A percentile compares a stretch with the other conserved stretches of the same genome.
Evolutionary conservation across 2,329 filamentous ascomycete genomes (phyloP).

Genomic region (Colletotrichum eleusines): DNA sequence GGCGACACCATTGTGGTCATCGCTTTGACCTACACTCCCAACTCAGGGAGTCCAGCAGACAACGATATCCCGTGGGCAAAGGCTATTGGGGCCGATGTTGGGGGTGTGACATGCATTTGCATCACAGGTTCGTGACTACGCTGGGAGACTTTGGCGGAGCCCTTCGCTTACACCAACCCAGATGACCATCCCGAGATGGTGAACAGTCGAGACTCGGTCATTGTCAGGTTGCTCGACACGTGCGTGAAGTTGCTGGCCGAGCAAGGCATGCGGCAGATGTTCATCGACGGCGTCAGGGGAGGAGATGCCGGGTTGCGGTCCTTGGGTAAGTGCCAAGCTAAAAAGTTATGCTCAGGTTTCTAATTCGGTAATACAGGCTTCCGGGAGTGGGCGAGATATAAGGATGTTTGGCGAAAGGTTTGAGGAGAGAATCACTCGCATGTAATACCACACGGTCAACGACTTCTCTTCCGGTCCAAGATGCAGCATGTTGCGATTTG

Average conservation of each 20-base stretch:
- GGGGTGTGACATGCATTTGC: constrained; percentile 72
- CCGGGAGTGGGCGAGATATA: constrained; percentile 69
- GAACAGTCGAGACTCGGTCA: constrained; percentile 61
- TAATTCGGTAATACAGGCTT: constrained; percentile 58
- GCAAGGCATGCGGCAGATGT: constrained; percentile 66
- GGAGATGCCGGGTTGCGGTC: constrained; percentile 63
- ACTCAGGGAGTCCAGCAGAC: constrained; percentile 58
- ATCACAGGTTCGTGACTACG: constrained; percentile 61
- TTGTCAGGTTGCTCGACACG: constrained; percentile 65
- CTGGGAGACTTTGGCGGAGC: not conserved
- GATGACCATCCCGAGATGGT: constrained; percentile 58
- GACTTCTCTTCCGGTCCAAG: not conserved
- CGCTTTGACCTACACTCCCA: constrained; percentile 66
- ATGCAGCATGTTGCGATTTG: not conserved
- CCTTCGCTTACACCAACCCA: constrained; percentile 44
- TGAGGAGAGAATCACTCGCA: constrained; percentile 17
- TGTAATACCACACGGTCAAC: not conserved
- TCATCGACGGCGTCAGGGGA: constrained; percentile 66
- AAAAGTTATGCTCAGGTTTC: not conserved
- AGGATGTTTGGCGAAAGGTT: constrained; percentile 60
- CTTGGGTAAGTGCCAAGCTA: constrained; percentile 58
- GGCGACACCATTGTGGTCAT: constrained; percentile 62
- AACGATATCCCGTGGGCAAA: constrained; percentile 68
- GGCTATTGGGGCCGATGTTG: constrained; percentile 63
- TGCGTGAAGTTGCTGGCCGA: constrained; percentile 62